Evolutionary conservation across 1,284 basidiomycete genomes (phyloP).

Genomic region (Exobasidium rhododendri): DNA sequence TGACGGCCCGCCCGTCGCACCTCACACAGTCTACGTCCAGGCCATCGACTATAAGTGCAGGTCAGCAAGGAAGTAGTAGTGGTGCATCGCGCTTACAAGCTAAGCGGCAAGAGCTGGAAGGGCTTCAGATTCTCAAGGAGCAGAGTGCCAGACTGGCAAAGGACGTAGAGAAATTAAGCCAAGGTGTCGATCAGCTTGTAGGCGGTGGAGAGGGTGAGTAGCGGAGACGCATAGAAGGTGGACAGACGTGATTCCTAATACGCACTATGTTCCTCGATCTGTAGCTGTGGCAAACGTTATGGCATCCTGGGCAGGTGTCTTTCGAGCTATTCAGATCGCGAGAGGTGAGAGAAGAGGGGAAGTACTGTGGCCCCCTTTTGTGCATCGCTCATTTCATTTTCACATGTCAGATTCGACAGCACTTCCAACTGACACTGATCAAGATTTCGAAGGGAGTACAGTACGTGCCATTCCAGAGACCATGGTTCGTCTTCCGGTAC

Average conservation of each 20-base stretch:
- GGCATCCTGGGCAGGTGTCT: constrained; percentile 50
- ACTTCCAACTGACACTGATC: not conserved
- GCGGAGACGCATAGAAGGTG: not conserved
- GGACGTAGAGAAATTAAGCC: constrained; percentile 39
- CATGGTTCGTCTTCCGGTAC: not conserved
- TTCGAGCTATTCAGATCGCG: constrained; percentile 50
- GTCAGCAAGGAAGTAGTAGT: not conserved
- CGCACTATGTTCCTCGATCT: not conserved
- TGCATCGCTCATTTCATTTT: too few species aligned
- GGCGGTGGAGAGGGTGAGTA: constrained; percentile 44
- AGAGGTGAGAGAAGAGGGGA: not conserved
- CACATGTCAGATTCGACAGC: not conserved
- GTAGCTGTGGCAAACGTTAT: constrained; percentile 49
- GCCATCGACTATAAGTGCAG: not conserved
- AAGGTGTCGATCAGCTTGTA: constrained; percentile 45
- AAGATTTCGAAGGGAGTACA: not conserved
- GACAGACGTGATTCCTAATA: not conserved
- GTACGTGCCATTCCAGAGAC: not conserved
- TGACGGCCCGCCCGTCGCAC: not conserved
- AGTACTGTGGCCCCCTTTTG: too few species aligned
- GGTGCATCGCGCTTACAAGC: constrained; percentile 29
- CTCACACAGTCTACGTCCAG: not conserved
- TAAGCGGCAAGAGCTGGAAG: constrained; percentile 50
- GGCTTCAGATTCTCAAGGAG: constrained; percentile 38
- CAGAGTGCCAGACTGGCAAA: constrained; percentile 46